A percentile compares a stretch with the other conserved stretches of the same genome.
Evolutionary conservation across 495 filamentous ascomycete species (phyloP).

Genomic region (Pyronema omphalodes): DNA sequence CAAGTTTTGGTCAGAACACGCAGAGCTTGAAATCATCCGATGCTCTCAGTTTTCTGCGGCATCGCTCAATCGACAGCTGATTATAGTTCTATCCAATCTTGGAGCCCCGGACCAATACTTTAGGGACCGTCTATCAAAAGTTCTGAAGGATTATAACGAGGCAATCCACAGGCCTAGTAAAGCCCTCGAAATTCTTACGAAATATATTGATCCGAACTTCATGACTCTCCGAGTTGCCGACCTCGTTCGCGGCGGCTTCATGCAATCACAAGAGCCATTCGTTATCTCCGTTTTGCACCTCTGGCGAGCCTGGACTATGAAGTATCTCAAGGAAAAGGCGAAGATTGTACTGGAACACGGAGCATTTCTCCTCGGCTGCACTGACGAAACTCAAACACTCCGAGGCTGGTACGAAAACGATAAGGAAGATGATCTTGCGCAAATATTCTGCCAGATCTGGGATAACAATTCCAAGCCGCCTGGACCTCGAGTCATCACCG

Average conservation of each 20-base stretch:
- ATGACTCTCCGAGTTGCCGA: slow-evolving; percentile 52
- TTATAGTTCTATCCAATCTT: slow-evolving; percentile 60
- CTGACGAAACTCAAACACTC: slow-evolving; percentile 65
- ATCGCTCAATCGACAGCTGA: slow-evolving; percentile 74
- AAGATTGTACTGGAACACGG: slow-evolving; percentile 63
- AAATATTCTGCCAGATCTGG: slow-evolving; percentile 66
- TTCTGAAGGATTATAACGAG: slow-evolving; percentile 43
- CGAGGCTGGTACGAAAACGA: slow-evolving; percentile 41
- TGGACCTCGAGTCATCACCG: slow-evolving; percentile 43
- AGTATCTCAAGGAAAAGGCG: slow-evolving; percentile 81
- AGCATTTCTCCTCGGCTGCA: slow-evolving; percentile 73
- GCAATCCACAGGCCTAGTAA: slow-evolving; percentile 45
- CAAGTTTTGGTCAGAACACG: slow-evolving; percentile 61
- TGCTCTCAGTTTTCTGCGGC: slow-evolving; percentile 56
- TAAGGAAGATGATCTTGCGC: slow-evolving; percentile 10
- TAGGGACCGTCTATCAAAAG: slow-evolving; percentile 40
- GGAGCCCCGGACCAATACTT: slow-evolving; percentile 56
- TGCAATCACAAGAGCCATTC: slow-evolving; percentile 60
- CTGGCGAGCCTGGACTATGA: slow-evolving; percentile 70
- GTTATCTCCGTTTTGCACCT: slow-evolving; percentile 51
- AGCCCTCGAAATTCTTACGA: slow-evolving; percentile 48
- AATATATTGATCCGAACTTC: slow-evolving; percentile 70
- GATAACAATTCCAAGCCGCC: slow-evolving; percentile 20
- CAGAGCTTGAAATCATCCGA: slow-evolving; percentile 66
- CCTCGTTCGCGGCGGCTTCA: slow-evolving; percentile 68